Conservation (phyloP, 768 basidiomycete species). For the Termitomyces sp. region DNA sequence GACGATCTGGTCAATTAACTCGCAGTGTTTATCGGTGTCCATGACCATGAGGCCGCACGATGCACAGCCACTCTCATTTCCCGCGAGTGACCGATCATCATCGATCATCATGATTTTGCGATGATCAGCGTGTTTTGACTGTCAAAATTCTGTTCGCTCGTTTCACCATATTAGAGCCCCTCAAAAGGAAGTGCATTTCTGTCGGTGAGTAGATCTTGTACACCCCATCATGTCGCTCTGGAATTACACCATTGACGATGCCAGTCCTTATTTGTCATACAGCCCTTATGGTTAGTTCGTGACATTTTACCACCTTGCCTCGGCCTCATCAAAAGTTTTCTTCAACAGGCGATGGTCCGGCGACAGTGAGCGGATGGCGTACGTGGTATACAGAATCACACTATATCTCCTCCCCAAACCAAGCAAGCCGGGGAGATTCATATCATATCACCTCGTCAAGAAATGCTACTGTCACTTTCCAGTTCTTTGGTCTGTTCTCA, state of each 20-base stretch:
- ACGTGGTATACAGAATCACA: conserved; percentile 12
- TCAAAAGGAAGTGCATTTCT: not conserved
- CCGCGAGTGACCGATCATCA: conserved; percentile 3
- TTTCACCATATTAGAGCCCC: conserved; percentile 3
- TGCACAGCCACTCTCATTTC: conserved; percentile 10
- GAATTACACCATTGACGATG: conserved; percentile 16
- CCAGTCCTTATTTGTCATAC: conserved; percentile 15
- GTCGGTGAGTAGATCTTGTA: conserved; percentile 4
- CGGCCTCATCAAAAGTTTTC: not conserved
- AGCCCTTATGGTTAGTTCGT: conserved; percentile 10
- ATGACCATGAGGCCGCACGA: conserved; percentile 14
- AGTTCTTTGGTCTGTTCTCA: conserved; percentile 12
- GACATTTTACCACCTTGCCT: not conserved
- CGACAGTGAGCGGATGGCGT: conserved; percentile 5
- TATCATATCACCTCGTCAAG: conserved; percentile 12
- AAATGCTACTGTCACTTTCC: conserved; percentile 12
- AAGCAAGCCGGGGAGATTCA: conserved; percentile 10
- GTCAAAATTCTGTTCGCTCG: not conserved
- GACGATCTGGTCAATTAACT: conserved; percentile 43
- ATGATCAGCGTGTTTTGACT: not conserved
- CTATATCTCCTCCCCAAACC: conserved; percentile 4
- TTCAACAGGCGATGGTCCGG: conserved; percentile 7
- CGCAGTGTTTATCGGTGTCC: conserved; percentile 25
- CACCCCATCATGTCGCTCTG: conserved; percentile 16
- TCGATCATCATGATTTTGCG: too few species aligned